Evolutionary conservation across 2,329 filamentous ascomycete species (phyloP).

Genomic region (Fusarium odoratissimum): DNA sequence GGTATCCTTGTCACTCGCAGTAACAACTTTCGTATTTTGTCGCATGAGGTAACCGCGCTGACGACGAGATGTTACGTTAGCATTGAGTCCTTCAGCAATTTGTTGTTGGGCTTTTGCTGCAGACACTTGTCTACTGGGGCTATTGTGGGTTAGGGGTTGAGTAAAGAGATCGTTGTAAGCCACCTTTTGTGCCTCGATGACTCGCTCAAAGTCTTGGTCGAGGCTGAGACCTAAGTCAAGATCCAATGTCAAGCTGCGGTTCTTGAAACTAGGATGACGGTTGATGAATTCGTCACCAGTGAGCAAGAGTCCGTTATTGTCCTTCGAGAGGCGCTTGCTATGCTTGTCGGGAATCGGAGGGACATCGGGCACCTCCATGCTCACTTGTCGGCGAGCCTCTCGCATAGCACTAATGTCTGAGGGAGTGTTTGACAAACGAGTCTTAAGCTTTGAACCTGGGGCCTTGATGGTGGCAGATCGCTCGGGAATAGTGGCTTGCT

Average conservation of each 20-base stretch:
- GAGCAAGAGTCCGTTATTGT: slow-evolving; percentile 54
- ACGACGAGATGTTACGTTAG: slow-evolving; percentile 72
- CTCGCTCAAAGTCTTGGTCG: slow-evolving; percentile 91
- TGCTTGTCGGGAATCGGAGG: slow-evolving; percentile 72
- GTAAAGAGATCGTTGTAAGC: slow-evolving; percentile 41
- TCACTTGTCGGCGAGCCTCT: slow-evolving; percentile 85
- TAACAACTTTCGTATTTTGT: slow-evolving; percentile 96
- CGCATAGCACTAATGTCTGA: slow-evolving; percentile 88
- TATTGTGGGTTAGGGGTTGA: slow-evolving; percentile 40
- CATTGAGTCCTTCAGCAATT: slow-evolving; percentile 53
- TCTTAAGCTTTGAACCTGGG: slow-evolving; percentile 87
- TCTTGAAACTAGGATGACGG: slow-evolving; percentile 79
- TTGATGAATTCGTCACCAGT: slow-evolving; percentile 61
- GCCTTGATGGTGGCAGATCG: slow-evolving; percentile 89
- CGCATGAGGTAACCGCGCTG: slow-evolving; percentile 99
- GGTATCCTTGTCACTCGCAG: slow-evolving; percentile 83
- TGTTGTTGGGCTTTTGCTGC: slow-evolving; percentile 25
- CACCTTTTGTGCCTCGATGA: slow-evolving; percentile 98
- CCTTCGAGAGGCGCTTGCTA: slow-evolving; percentile 64
- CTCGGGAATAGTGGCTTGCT: slow-evolving; percentile 77
- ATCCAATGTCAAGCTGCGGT: slow-evolving; percentile 83
- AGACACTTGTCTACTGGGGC: slow-evolving; percentile 61
- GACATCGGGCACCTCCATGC: slow-evolving; percentile 73
- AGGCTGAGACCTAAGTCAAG: slow-evolving; percentile 88
- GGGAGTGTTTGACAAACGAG: slow-evolving; percentile 86